Percentiles rank a stretch among this genome's conserved stretches.
Evolutionary conservation across 176 grass and related monocot genomes (phyloP).

Genomic region (Aegilops sharonensis): DNA sequence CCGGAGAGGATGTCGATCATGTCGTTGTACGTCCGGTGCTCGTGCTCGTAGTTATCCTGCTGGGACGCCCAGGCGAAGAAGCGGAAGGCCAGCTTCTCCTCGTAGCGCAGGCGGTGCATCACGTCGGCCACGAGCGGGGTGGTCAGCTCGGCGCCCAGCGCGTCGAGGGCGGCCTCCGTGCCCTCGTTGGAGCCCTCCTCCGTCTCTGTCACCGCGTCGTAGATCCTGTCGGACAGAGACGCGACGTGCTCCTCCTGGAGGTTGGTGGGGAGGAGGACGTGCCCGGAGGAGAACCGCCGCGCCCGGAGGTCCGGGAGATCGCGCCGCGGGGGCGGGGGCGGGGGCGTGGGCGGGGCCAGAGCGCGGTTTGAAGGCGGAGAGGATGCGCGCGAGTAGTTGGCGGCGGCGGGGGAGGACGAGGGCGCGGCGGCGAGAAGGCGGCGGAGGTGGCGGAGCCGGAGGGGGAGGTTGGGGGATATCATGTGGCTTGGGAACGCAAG

Average conservation of each 20-base stretch:
- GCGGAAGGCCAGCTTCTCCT: slow-evolving; percentile 84
- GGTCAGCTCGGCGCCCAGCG: slow-evolving; percentile 49
- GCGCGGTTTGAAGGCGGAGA: not conserved
- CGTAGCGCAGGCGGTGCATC: slow-evolving; percentile 71
- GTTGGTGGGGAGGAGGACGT: slow-evolving; percentile 36
- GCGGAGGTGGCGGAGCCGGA: slow-evolving; percentile 31
- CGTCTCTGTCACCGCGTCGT: slow-evolving; percentile 25
- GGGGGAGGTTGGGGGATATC: slow-evolving; percentile 23
- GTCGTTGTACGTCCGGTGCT: slow-evolving; percentile 60
- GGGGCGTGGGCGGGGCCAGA: not conserved
- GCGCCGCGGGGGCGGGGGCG: not conserved
- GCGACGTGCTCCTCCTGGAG: slow-evolving; percentile 34
- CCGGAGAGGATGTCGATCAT: slow-evolving; percentile 89
- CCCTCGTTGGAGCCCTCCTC: slow-evolving; percentile 33
- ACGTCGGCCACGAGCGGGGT: slow-evolving; percentile 66
- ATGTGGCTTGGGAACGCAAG: slow-evolving; percentile 1
- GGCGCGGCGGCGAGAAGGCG: slow-evolving; percentile 31
- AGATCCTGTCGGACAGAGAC: slow-evolving; percentile 46
- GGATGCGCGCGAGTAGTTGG: not conserved
- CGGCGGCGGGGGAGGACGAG: not conserved
- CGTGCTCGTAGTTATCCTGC: slow-evolving; percentile 66
- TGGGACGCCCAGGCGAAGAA: slow-evolving; percentile 76
- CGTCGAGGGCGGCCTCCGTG: slow-evolving; percentile 37
- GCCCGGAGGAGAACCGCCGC: slow-evolving; percentile 33
- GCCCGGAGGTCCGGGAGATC: not conserved